Base-by-base conservation (phyloP, 345 rosid species). In the Fremontodendron californicum region DNA sequence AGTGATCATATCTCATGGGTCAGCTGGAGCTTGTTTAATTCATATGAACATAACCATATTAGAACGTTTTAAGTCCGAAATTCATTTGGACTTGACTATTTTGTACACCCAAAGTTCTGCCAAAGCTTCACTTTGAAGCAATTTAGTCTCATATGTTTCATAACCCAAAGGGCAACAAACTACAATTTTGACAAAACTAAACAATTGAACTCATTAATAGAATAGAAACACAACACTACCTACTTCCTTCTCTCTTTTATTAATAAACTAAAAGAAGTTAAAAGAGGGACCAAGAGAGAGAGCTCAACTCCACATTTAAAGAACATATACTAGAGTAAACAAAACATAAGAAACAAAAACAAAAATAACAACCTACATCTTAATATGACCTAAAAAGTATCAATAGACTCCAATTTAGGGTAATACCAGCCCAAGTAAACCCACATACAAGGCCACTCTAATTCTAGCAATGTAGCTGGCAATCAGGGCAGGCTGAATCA, bases 11-110 rank as follows among this genome's bases (percentile, higher is more conserved):
- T 57, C 27, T 46, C 52, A 31, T 71, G 4, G 6, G 27, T 16
- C 21, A 68, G 73, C 73, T 48, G 40, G 46, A 57, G 57, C 71
- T 77, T 62, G 63, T 71, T 62, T 71, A 52, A 73, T 25, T 37
- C 49, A 62, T 42, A 23, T 23, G 35, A 1, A 68, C 21, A 13
- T 42, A 6, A 43, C 12, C 10, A 25, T 10, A 68, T 68, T 45
- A 10, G 45, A 68, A 43, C 0, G 13, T 18, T 35, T 45, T 25
- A 43, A 68, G 73, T 25, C 37, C 21, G 0, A 45, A 68, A 68
- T 23, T 67, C 55, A 42, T 68, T 25, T 68, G 39, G 70, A 65
- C 46, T n/a, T 43, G 21, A 68, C 54, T 2, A 68, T 43, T 68
- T 25, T 23, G 73, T 46, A 21, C 33, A 67, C 27, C 51, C 72